A percentile compares a stretch with the other conserved stretches of the same genome.
These are phyloP conservation scores for Zymoseptoria pseudotritici DNA, from an alignment of 2,329 filamentous ascomycete genomes.

Conservation along the genomic window DNA sequence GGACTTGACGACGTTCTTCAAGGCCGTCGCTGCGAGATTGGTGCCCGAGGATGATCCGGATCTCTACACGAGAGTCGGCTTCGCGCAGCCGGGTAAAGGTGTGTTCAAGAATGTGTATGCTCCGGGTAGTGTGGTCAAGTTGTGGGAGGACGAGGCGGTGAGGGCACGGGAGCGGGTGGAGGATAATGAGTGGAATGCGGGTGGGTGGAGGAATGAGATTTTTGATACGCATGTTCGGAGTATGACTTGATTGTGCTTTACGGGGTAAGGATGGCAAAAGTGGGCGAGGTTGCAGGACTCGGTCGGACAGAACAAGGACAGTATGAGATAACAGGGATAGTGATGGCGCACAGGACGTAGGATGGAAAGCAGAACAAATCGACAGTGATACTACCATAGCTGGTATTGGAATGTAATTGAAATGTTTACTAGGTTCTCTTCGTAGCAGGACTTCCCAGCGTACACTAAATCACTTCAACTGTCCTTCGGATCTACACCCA, in stretches of 20 bases:
- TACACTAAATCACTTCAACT: no score
- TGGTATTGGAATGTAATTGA: background rate
- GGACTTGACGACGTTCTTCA: slow-evolving; percentile 73
- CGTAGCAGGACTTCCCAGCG: no score
- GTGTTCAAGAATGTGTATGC: slow-evolving; percentile 81
- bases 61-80: slow-evolving; percentile 63
- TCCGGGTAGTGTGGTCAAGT: slow-evolving; percentile 77
- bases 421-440: no score
- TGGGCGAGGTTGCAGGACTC: background rate
- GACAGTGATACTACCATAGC: background rate
- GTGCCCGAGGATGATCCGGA: slow-evolving; percentile 67
- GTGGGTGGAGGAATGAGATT: slow-evolving; percentile 79
- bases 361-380: background rate
- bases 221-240: slow-evolving; percentile 46
- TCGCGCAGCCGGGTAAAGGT: slow-evolving; percentile 53
- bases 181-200: slow-evolving; percentile 52
- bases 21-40: slow-evolving; percentile 70
- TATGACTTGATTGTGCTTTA: no score
- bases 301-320: background rate
- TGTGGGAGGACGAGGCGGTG: slow-evolving; percentile 78
- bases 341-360: background rate
- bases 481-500: no score
- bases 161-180: slow-evolving; percentile 66
- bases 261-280: background rate
- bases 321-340: background rate